A percentile compares a stretch with the other conserved stretches of the same genome.
Evolutionary conservation across 495 filamentous ascomycete species (phyloP).

Genomic region (Letharia lupina): DNA sequence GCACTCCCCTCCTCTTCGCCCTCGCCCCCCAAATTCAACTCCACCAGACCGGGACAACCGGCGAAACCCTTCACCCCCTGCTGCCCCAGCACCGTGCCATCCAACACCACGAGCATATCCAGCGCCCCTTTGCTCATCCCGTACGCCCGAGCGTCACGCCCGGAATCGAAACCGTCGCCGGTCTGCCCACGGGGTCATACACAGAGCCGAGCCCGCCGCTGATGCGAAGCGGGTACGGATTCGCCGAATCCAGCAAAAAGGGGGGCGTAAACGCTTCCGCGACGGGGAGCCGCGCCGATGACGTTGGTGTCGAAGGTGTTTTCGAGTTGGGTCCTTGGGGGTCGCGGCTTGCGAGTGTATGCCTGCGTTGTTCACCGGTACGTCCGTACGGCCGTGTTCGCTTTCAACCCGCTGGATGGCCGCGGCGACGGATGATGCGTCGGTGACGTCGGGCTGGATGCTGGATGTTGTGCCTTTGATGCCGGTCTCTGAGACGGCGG

Average conservation of each 20-base stretch:
- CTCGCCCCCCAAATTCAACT: constrained; percentile 33
- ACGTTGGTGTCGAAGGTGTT: constrained; percentile 31
- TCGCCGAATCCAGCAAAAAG: constrained; percentile 24
- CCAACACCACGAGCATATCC: constrained; percentile 26
- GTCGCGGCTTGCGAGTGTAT: constrained; percentile 1
- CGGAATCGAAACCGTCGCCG: neutral
- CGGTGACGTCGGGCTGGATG: constrained; percentile 32
- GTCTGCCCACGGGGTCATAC: neutral
- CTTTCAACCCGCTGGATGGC: constrained; percentile 26
- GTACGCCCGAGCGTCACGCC: constrained; percentile 14
- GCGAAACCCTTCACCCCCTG: constrained; percentile 29
- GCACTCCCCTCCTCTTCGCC: constrained; percentile 28
- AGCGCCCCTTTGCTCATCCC: constrained; percentile 27
- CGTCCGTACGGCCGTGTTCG: constrained; percentile 29
- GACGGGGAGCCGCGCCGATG: constrained; percentile 27
- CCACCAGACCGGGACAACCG: constrained; percentile 26
- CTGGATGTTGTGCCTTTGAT: constrained; percentile 12
- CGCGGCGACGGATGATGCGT: constrained; percentile 23
- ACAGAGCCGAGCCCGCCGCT: constrained; percentile 27
- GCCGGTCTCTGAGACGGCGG: neutral
- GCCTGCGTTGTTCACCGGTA: constrained; percentile 32
- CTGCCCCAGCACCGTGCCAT: constrained; percentile 12
- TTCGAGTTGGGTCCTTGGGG: constrained; percentile 16
- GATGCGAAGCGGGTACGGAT: constrained; percentile 29
- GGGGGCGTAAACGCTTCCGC: constrained; percentile 27